Conservation (phyloP, 108 stramenopile genomes). For the Cyclotella atomus region DNA sequence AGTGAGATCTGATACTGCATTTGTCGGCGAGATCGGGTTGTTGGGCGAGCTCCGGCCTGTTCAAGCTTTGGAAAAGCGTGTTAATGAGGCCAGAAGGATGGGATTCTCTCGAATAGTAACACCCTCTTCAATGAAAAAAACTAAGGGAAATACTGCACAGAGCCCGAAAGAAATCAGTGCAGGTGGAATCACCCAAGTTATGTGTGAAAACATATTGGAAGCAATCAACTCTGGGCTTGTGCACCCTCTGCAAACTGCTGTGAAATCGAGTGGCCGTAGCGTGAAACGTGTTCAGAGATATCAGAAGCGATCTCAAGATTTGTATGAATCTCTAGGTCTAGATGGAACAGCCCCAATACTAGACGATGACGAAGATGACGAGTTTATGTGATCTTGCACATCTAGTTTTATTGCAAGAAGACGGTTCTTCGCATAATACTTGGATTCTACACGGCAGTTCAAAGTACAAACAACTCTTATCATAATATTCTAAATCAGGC, state of each 20-base stretch:
- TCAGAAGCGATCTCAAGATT: neutral
- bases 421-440: too few relatives aligned
- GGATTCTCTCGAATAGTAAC: conserved; percentile 82
- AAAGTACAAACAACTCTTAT: too few relatives aligned
- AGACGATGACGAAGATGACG: conserved; percentile 52
- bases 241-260: conserved; percentile 43
- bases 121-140: conserved; percentile 37
- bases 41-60: conserved; percentile 89
- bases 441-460: too few relatives aligned
- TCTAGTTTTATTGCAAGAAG: too few relatives aligned
- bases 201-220: conserved; percentile 69
- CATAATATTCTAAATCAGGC: too few relatives aligned
- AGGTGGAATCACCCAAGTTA: conserved; percentile 49
- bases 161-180: conserved; percentile 33
- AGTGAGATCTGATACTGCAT: conserved; percentile 91
- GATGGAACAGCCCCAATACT: conserved; percentile 24
- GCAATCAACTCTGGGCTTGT: conserved; percentile 69
- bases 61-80: conserved; percentile 70
- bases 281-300: conserved; percentile 20
- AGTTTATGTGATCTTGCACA: neutral
- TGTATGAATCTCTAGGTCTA: conserved; percentile 5
- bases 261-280: conserved; percentile 31
- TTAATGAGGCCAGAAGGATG: conserved; percentile 81
- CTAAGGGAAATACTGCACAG: conserved; percentile 3
- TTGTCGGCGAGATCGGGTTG: conserved; percentile 94